These are phyloP conservation scores for Syzygium syzygioides DNA, from an alignment of 441 rosid species.

Conservation along the genomic window DNA sequence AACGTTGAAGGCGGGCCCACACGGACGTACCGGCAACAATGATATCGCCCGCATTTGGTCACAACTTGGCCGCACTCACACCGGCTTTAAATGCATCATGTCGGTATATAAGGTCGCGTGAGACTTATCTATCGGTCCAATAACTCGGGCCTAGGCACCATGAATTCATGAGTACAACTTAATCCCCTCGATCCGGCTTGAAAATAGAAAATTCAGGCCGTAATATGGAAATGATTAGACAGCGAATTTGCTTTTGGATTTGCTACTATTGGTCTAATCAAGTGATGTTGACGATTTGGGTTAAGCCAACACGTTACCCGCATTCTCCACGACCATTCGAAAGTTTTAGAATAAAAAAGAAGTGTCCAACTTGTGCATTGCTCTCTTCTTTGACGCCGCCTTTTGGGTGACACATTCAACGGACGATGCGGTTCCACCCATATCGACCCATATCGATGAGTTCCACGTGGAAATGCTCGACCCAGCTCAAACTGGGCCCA, in stretches of 20 bases:
- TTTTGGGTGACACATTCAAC: background rate
- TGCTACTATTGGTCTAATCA: background rate
- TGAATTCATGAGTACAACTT: background rate
- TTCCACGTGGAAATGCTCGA: background rate
- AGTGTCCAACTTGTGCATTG: background rate
- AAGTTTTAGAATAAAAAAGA: background rate
- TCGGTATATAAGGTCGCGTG: rapidly evolving
- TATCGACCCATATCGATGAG: background rate
- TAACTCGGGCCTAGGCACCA: rapidly evolving
- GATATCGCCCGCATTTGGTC: background rate
- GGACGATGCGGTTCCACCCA: background rate
- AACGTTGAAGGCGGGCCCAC: background rate
- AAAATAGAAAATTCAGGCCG: background rate
- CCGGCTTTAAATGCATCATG: rapidly evolving
- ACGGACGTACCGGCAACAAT: rapidly evolving
- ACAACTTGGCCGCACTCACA: rapidly evolving
- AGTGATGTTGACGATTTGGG: background rate
- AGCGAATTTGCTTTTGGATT: background rate
- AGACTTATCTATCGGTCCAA: background rate
- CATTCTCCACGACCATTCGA: background rate
- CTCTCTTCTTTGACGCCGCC: background rate
- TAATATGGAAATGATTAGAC: background rate
- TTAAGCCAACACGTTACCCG: background rate
- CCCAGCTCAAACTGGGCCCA: background rate
- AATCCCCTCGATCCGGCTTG: rapidly evolving